Evolutionary conservation across 1,284 basidiomycete species (phyloP), one percentile per base, ranked within the genome.

Genomic region (Hymenochaete sp.): DNA sequence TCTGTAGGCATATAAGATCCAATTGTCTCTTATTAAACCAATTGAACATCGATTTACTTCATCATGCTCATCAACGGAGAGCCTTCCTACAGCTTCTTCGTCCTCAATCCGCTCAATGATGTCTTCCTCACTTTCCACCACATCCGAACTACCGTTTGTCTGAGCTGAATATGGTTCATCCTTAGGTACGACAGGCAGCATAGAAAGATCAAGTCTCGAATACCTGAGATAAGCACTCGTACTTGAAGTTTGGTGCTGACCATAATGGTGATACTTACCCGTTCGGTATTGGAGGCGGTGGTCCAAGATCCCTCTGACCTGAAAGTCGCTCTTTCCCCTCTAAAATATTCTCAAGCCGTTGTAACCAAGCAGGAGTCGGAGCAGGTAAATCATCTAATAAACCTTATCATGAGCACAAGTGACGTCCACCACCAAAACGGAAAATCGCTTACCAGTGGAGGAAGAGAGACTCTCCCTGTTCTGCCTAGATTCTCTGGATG

Each of bases 41-140:
- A n/a, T n/a, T n/a, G n/a, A n/a, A n/a, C n/a, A n/a, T n/a, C 2
- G 3, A 51, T 56, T 8, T 52, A 82, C 83, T 65, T 91, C 84
- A 56, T 76, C 73, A 57, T 88, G 79, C 58, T 91, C 87, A 53
- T 90, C 83, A 33, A 91, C 64, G 2, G 84, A 86, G n/a, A 92
- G 61, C 55, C 84, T 79, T n/a, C 73, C 67, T 50, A 82, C 77
- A 2, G 76, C 68, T 1, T 80, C 64, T 44, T 76, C 72, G 42
- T 67, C 47, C 24, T 45, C 48, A 16, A 53, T 55, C 38, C 52
- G 49, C 27, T 56, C 56, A 21, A 44, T 24, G n/a, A 28, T 31
- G 27, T 47, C 36, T 22, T 52, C 44, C 13, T 46, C 22, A 14
- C 29, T 32, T 21, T 21, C 18, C 24, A 14, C n/a, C n/a, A n/a